These are phyloP conservation scores for Ailanthus altissimus DNA, from an alignment of 345 rosid genomes.

Conservation along the genomic window DNA sequence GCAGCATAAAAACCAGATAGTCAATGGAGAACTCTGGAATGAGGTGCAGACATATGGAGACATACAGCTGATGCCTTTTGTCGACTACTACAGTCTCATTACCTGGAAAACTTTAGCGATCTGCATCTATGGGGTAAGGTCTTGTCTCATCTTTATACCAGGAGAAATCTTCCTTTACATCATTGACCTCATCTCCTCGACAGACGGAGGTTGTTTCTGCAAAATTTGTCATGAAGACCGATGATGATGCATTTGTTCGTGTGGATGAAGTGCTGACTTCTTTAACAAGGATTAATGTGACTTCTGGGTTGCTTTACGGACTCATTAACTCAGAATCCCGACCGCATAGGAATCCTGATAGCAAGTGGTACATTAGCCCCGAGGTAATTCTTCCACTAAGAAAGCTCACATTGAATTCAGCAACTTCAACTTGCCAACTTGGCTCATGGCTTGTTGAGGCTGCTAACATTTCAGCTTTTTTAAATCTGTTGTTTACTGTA, in stretches of 20 bases:
- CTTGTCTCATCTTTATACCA: constrained; percentile 22
- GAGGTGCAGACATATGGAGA: constrained; percentile 87
- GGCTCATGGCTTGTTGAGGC: not conserved
- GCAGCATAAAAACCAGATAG: constrained; percentile 94
- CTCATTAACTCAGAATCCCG: constrained; percentile 80
- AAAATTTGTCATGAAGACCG: constrained; percentile 93
- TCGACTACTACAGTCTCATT: constrained; percentile 93
- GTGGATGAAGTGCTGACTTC: constrained; percentile 84
- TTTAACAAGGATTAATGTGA: constrained; percentile 55
- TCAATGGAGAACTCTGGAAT: constrained; percentile 89
- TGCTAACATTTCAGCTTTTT: not conserved
- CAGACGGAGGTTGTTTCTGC: constrained; percentile 83
- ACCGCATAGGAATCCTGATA: constrained; percentile 80
- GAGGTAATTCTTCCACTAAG: constrained; percentile 49
- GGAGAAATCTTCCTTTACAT: constrained; percentile 28
- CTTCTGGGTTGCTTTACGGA: constrained; percentile 78
- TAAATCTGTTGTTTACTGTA: not conserved
- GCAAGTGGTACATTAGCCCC: constrained; percentile 93
- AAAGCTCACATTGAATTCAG: not conserved
- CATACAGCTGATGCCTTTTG: constrained; percentile 95
- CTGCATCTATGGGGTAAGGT: constrained; percentile 90
- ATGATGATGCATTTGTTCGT: constrained; percentile 96
- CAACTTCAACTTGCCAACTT: constrained; percentile 6
- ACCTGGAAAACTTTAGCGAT: constrained; percentile 97
- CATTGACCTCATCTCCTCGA: constrained; percentile 29